Percentiles rank a stretch among this genome's conserved stretches.
Evolutionary conservation across 305 asterid genomes (phyloP).

Genomic region (Coffea humblotiana): DNA sequence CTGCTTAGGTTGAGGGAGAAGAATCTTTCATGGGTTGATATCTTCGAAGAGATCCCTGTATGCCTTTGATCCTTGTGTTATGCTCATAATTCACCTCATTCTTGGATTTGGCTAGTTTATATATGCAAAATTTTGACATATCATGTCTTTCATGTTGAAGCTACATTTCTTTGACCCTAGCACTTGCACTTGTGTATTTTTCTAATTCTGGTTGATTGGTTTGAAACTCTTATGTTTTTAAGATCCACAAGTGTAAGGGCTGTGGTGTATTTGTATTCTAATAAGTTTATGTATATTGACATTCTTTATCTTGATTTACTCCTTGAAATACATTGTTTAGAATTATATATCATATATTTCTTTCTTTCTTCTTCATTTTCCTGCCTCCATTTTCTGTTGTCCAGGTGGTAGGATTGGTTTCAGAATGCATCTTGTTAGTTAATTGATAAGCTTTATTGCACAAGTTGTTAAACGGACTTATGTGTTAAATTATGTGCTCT

Average conservation of each 20-base stretch:
- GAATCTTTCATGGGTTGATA: constrained; percentile 97
- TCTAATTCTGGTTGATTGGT: not conserved
- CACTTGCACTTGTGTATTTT: not conserved
- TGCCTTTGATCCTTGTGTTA: constrained; percentile 24
- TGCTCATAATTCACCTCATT: not conserved
- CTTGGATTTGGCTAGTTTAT: not conserved
- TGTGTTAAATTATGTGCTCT: not conserved
- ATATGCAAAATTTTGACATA: not conserved
- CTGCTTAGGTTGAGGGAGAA: constrained; percentile 83
- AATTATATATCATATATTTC: not conserved
- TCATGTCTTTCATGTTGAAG: not conserved
- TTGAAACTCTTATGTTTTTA: not conserved
- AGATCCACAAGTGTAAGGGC: not conserved
- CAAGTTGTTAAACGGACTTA: not conserved
- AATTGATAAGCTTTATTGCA: not conserved
- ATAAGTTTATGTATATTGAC: not conserved
- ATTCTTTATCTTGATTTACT: not conserved
- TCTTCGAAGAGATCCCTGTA: constrained; percentile 98
- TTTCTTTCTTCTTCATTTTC: not conserved
- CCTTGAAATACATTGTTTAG: not conserved
- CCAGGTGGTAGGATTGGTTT: not conserved
- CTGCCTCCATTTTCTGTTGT: not conserved
- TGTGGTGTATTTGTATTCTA: not conserved
- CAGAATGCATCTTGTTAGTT: not conserved
- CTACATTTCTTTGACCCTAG: not conserved